These are phyloP conservation scores for Symbiodinium natans DNA, from an alignment of 73 alveolate species.

Conservation along the genomic window DNA sequence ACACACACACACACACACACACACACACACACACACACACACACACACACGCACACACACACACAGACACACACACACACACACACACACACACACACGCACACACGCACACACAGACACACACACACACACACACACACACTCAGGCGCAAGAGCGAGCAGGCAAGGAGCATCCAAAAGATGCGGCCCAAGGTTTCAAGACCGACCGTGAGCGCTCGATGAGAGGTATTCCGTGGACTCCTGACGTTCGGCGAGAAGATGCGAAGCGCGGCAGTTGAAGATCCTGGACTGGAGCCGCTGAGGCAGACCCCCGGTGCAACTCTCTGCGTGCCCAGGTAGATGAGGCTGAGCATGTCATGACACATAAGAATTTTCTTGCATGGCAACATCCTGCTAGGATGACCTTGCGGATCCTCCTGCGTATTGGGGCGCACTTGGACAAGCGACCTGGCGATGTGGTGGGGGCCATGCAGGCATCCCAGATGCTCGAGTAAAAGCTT, in stretches of 20 bases:
- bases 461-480: slow-evolving; percentile 25
- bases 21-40: background rate
- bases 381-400: slow-evolving; percentile 23
- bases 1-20: background rate
- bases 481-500: background rate
- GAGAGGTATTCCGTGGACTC: slow-evolving; percentile 43
- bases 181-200: background rate
- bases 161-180: background rate
- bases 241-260: slow-evolving; percentile 42
- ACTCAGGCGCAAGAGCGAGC: background rate
- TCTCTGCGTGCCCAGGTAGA: no score
- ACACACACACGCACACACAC: background rate
- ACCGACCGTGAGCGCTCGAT: background rate
- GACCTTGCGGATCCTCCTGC: slow-evolving; percentile 58
- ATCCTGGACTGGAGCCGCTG: slow-evolving; percentile 79
- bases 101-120: background rate
- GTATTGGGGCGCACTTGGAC: slow-evolving; percentile 41
- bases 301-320: background rate
- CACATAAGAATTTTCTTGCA: background rate
- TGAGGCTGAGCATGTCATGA: no score
- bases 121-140: background rate
- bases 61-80: background rate
- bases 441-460: slow-evolving; percentile 72
- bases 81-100: background rate
- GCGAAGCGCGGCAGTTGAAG: slow-evolving; percentile 27